Evolutionary conservation across 805 yeast genomes (phyloP), one percentile per base, ranked within the genome.

Genomic region (Candida arabinofermentans): DNA sequence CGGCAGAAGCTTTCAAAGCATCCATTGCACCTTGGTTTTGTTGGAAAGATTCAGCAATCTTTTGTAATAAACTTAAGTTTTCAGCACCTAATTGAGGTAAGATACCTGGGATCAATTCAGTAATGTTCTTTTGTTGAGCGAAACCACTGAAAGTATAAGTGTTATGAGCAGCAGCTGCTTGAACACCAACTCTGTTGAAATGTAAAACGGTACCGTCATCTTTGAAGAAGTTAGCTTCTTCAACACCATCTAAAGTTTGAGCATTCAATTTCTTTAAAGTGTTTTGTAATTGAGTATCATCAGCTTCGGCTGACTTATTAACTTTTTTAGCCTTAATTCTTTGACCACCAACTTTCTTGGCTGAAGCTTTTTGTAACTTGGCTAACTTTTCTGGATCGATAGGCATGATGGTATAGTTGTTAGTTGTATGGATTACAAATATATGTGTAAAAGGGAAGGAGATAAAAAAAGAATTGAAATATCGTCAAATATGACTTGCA

Each of bases 141-240:
- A 83, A 81, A 69, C 99, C 99, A 69, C 88, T 85, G 77, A 93
- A 83, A 58, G 95, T 95, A 67, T 83, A 86, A 53, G 96, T 85
- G 81, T 91, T 90, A 77, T 83, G 75, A 61, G 82, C 83, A 59
- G 86, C 81, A 59, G 96, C 88, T 57, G 86, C 86, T 75, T 91
- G 97, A 52, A 90, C 93, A 72, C 93, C 95, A 55, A 93, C 96
- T 70, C 93, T 84, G 77, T 86, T 81, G 79, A 93, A 88, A 75
- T 91, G 96, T 70, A 91, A 74, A 52, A 93, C 96, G 65, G 83
- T 84, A 65, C 97, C 97, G 69, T 91, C 96, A 52, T 88, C 96
- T 70, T 77, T 85, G 86, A 93, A 90, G 77, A 91, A 86, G 81
- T 90, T 91, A 62, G 96, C 98, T 76, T 91, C 97, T 67, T 88